Evolutionary conservation across 169 alveolate species (phyloP).

Genomic region (Plasmodium malariae): DNA sequence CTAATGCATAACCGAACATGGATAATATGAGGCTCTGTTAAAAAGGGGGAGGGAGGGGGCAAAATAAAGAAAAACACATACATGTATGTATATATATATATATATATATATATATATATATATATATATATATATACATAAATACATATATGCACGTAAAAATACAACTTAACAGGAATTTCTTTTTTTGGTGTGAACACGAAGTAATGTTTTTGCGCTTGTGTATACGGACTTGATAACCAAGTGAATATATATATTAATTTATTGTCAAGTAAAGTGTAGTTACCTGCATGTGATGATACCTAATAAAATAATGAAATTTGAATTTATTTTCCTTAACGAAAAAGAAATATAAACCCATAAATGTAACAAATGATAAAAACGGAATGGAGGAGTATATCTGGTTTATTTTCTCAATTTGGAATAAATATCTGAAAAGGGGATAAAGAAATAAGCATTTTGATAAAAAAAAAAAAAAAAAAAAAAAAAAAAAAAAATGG

Average conservation of each 20-base stretch:
- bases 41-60: background rate
- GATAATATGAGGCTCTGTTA: slow-evolving; percentile 50
- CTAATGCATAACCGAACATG: slow-evolving; percentile 73
- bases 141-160: no score
- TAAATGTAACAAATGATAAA: slow-evolving; percentile 60
- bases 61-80: background rate
- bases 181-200: no score
- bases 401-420: slow-evolving; percentile 52
- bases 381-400: slow-evolving; percentile 65
- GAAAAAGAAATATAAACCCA: slow-evolving; percentile 64
- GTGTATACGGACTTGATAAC: background rate
- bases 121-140: background rate
- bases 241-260: background rate
- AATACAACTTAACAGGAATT: no score
- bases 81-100: background rate
- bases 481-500: background rate
- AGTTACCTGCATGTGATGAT: slow-evolving; percentile 72
- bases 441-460: background rate
- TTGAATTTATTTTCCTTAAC: slow-evolving; percentile 71
- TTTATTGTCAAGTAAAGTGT: background rate
- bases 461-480: no score
- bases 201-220: no score
- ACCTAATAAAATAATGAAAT: slow-evolving; percentile 62
- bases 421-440: slow-evolving; percentile 28
- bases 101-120: background rate